Percentiles rank a stretch among this genome's conserved stretches.
Evolutionary conservation across 2,329 filamentous ascomycete species (phyloP).

Genomic region (Chaetomiaceae sp.): DNA sequence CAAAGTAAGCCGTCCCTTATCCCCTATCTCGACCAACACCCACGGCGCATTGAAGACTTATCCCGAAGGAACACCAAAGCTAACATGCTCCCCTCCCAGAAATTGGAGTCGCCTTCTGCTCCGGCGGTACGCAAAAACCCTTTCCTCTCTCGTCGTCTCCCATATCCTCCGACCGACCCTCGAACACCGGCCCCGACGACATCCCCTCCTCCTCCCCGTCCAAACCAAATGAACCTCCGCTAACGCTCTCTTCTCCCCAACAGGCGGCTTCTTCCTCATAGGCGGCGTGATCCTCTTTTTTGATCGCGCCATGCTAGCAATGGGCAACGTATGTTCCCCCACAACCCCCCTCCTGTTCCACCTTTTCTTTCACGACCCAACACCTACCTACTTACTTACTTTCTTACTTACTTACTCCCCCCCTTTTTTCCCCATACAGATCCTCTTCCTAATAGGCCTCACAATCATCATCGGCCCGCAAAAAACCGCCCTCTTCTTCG

Average conservation of each 20-base stretch:
- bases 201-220: slow-evolving; percentile 18
- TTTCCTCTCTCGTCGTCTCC: neutral
- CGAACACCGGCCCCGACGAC: neutral
- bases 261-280: slow-evolving; percentile 91
- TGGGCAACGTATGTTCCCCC: slow-evolving; percentile 74
- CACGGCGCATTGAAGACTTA: slow-evolving; percentile 14
- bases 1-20: slow-evolving; percentile 62
- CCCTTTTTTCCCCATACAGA: too few species aligned
- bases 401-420: too few species aligned
- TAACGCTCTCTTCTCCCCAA: slow-evolving; percentile 7
- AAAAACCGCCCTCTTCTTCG: slow-evolving; percentile 93
- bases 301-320: slow-evolving; percentile 94
- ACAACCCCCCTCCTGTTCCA: slow-evolving; percentile 5
- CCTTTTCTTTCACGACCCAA: too few species aligned
- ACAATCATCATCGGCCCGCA: slow-evolving; percentile 90
- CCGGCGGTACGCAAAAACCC: slow-evolving; percentile 68
- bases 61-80: slow-evolving; percentile 21
- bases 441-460: slow-evolving; percentile 95
- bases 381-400: slow-evolving; percentile 17
- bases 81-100: slow-evolving; percentile 53
- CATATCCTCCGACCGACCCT: neutral
- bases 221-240: slow-evolving; percentile 25
- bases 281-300: slow-evolving; percentile 96
- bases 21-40: neutral
- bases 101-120: slow-evolving; percentile 96